phyloP scores from a whole-genome alignment of 495 filamentous ascomycete genomes.

The Collariella sp. region DNA sequence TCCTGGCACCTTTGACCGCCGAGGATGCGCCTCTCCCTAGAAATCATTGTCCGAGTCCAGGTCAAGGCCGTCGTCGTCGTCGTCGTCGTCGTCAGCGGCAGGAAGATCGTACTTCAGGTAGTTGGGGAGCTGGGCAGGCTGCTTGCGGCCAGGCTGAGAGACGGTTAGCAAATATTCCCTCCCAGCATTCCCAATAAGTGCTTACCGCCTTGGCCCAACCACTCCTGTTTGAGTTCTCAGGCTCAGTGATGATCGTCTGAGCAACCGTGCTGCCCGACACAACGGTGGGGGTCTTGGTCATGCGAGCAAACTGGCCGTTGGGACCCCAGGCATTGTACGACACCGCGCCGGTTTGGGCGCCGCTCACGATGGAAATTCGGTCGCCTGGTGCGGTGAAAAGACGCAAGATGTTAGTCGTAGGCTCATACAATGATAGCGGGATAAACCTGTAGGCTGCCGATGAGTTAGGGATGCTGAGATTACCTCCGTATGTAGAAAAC shows the following conservation, averaged over 20 bases:
- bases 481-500: neutral
- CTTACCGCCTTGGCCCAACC: slow-evolving; percentile 17
- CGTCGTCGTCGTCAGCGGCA: neutral
- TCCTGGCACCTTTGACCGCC: too few species aligned
- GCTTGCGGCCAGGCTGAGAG: slow-evolving; percentile 5
- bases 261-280: neutral
- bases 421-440: neutral
- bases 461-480: neutral
- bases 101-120: slow-evolving; percentile 3
- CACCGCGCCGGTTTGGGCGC: neutral
- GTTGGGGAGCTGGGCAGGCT: slow-evolving; percentile 5
- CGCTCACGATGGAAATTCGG: neutral
- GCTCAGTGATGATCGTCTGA: neutral
- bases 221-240: neutral
- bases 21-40: neutral
- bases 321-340: slow-evolving; percentile 15
- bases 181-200: neutral
- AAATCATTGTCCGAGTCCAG: neutral
- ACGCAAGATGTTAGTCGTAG: neutral
- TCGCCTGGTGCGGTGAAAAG: neutral
- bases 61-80: neutral
- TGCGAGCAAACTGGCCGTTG: slow-evolving; percentile 3
- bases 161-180: neutral
- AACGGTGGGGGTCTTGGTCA: slow-evolving; percentile 4
- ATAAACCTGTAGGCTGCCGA: slow-evolving; percentile 7